Evolutionary conservation across 1,284 basidiomycete genomes (phyloP).

Genomic region (Xanthoconium separans): DNA sequence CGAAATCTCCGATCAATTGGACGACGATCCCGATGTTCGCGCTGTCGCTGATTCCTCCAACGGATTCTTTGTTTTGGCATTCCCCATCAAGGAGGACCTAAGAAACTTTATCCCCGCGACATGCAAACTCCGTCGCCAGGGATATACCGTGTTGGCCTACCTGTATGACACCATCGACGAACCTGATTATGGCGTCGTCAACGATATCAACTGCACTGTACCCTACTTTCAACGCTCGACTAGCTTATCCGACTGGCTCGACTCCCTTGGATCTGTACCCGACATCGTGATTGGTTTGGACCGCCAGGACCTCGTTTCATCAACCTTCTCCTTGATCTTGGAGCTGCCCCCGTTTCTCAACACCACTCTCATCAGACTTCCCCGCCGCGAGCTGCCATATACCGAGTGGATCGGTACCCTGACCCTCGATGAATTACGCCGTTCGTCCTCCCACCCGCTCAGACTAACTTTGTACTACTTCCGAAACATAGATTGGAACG

Average conservation of each 20-base stretch:
- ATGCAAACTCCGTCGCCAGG: constrained; percentile 44
- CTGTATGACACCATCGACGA: constrained; percentile 29
- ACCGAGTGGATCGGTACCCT: constrained; percentile 67
- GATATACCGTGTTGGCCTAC: constrained; percentile 37
- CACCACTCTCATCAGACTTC: constrained; percentile 47
- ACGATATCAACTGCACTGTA: constrained; percentile 17
- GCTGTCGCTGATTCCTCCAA: neutral
- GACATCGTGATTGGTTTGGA: constrained; percentile 38
- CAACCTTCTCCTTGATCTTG: constrained; percentile 17
- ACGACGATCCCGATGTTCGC: neutral
- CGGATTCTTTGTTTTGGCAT: constrained; percentile 35
- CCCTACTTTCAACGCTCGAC: constrained; percentile 18
- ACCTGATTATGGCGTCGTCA: constrained; percentile 1
- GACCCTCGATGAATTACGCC: constrained; percentile 42
- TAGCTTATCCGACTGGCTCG: constrained; percentile 22
- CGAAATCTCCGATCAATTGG: neutral
- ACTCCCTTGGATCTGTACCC: constrained; percentile 19
- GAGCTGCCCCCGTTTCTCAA: constrained; percentile 19
- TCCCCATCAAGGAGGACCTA: constrained; percentile 44
- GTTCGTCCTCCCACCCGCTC: constrained; percentile 18
- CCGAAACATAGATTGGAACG: constrained; percentile 63
- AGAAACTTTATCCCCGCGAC: constrained; percentile 39
- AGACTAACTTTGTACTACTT: constrained; percentile 1
- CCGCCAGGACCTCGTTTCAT: constrained; percentile 26
- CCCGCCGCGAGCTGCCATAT: constrained; percentile 50